Evolutionary conservation across 2,329 filamentous ascomycete genomes (phyloP).

Genomic region (Fusarium domesticum): DNA sequence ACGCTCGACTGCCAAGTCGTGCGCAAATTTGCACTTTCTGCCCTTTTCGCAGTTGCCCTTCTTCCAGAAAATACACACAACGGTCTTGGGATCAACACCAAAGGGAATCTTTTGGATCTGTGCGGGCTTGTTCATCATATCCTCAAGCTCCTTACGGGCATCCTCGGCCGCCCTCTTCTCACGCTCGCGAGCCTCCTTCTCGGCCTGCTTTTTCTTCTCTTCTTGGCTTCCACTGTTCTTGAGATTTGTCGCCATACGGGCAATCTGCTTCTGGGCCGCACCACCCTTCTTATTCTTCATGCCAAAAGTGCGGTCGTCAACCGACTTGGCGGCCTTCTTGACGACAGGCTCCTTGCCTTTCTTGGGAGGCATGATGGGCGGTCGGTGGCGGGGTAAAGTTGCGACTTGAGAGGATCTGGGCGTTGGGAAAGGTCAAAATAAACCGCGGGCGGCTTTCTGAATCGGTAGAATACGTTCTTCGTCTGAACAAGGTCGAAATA

Average conservation of each 20-base stretch:
- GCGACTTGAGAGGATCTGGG: slow-evolving; percentile 13
- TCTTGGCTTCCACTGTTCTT: slow-evolving; percentile 76
- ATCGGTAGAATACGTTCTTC: slow-evolving; percentile 7
- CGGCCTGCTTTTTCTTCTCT: slow-evolving; percentile 74
- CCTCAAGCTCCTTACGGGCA: slow-evolving; percentile 74
- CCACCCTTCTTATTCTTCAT: slow-evolving; percentile 99
- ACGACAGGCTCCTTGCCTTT: slow-evolving; percentile 51
- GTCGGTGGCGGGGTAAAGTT: slow-evolving; percentile 30
- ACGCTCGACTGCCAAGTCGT: slow-evolving; percentile 83
- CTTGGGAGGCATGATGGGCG: slow-evolving; percentile 70
- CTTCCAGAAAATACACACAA: slow-evolving; percentile 95
- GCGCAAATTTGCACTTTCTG: slow-evolving; percentile 95
- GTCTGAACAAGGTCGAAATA: slow-evolving; percentile 11
- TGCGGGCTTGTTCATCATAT: slow-evolving; percentile 84
- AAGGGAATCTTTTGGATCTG: slow-evolving; percentile 98
- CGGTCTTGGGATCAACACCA: slow-evolving; percentile 95
- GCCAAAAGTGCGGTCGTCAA: slow-evolving; percentile 96
- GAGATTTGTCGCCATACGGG: slow-evolving; percentile 72
- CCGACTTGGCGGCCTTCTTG: slow-evolving; percentile 63
- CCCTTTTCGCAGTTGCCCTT: slow-evolving; percentile 97
- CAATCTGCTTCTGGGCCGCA: slow-evolving; percentile 85
- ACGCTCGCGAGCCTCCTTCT: slow-evolving; percentile 66
- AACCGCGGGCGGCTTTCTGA: slow-evolving; percentile 1
- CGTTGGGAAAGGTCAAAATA: slow-evolving; percentile 3
- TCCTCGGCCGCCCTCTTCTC: slow-evolving; percentile 90